Base-by-base conservation (phyloP, 192 early-diverging fungal genomes). In the Coemansia sp. region DNA sequence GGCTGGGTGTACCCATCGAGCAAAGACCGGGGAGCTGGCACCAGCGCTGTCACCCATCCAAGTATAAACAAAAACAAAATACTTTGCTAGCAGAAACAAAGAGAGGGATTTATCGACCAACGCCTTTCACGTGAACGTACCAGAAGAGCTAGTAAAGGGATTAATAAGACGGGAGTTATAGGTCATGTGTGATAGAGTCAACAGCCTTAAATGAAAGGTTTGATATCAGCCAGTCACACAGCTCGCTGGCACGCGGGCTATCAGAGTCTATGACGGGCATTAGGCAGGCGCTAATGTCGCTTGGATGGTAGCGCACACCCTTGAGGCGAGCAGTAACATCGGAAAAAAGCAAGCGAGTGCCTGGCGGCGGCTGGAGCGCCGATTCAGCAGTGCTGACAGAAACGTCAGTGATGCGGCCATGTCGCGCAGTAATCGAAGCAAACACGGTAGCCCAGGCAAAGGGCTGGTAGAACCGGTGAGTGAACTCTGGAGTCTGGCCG, bases 401-500 rank as follows among this genome's bases (percentile, higher is more conserved):
- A 15, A 22, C 70, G 24, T 65, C 31, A 19, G 70, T 36, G 29
- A 82, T 65, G 9, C 31, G 65, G 58, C 74, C 79, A 43, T 71
- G 79, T 56, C 63, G 67, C 17, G 64, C 74, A 20, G 70, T 39
- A 32, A 82, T 40, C 3, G 41, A 17, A 15, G 41, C 73, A 15
- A 56, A 54, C 22, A 81, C 62, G 8, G 66, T 22, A 1, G 62
- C 71, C 75, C 80, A 77, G 1, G 60, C 42, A 38, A 83, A 78
- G 42, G 42, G n/a, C 17, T n/a, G 43, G 47, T 70, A 36, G 31
- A 84, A 60, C 42, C 67, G 49, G 72, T 90, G 82, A 3, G 83
- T 87, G 68, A 98, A 98, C 67, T 92, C 88, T 27, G 96, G 96
- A 7, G 96, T 96, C 84, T 96, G 93, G 6, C 92, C 94, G 60